phyloP scores from a whole-genome alignment of 441 rosid genomes.

The Heliophila coronopifolia region DNA sequence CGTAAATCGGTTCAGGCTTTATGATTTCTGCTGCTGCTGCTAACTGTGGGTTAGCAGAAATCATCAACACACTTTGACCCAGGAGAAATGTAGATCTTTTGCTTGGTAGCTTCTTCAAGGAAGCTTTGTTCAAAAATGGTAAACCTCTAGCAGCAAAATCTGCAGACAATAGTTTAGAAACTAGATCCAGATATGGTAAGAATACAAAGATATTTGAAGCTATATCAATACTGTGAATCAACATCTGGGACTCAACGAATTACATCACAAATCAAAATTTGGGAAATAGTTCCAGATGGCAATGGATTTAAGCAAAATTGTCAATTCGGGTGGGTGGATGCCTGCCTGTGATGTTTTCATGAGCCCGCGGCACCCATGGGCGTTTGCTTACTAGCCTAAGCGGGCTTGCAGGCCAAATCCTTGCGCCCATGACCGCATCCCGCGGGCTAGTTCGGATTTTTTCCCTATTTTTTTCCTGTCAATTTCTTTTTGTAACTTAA shows the following conservation, averaged over 20 bases:
- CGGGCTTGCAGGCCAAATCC: too few relatives aligned
- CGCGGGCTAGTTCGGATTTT: too few relatives aligned
- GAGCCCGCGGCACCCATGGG: too few relatives aligned
- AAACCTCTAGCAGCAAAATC: conserved; percentile 34
- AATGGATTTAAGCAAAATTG: not conserved
- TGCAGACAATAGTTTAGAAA: conserved; percentile 26
- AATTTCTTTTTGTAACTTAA: too few relatives aligned
- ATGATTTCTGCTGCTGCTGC: conserved; percentile 54
- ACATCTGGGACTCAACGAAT: not conserved
- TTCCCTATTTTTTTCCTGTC: too few relatives aligned
- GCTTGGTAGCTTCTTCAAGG: conserved; percentile 40
- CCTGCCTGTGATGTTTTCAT: too few relatives aligned
- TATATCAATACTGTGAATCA: not conserved
- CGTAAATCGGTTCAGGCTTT: conserved; percentile 44
- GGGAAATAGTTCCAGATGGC: not conserved
- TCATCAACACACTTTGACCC: conserved; percentile 48
- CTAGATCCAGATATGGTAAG: not conserved
- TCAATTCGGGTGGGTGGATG: too few relatives aligned
- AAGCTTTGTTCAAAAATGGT: conserved; percentile 28
- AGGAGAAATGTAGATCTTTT: conserved; percentile 37
- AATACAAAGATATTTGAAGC: not conserved
- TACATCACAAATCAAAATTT: not conserved
- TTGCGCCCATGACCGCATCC: too few relatives aligned
- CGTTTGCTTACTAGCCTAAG: too few relatives aligned
- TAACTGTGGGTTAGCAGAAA: conserved; percentile 38